Evolutionary conservation across 352 stramenopile genomes (phyloP).

Genomic region (Phytophthora pinifolia): DNA sequence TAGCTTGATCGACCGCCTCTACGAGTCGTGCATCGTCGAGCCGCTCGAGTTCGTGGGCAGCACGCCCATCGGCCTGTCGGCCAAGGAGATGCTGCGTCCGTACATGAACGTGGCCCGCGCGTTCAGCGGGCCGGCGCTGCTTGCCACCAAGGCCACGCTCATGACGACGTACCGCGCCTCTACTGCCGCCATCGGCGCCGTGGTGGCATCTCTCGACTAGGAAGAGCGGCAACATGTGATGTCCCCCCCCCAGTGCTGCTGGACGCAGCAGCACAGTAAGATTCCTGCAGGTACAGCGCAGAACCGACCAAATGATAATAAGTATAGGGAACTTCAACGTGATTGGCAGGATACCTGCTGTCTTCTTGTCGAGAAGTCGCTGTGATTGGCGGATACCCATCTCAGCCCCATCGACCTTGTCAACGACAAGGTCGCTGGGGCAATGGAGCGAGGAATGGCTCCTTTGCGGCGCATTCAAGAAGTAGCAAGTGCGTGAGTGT

Average conservation of each 20-base stretch:
- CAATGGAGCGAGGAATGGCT: neutral
- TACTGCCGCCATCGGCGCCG: slow-evolving; percentile 62
- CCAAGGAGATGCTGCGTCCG: slow-evolving; percentile 51
- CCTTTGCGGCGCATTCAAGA: neutral
- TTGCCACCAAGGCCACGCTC: slow-evolving; percentile 63
- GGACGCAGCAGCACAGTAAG: too few species aligned
- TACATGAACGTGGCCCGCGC: slow-evolving; percentile 71
- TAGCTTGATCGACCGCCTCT: slow-evolving; percentile 69
- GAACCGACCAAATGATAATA: neutral
- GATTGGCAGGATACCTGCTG: too few species aligned
- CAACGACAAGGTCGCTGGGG: slow-evolving; percentile 16
- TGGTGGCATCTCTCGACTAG: slow-evolving; percentile 66
- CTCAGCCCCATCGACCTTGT: too few species aligned
- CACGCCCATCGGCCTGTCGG: slow-evolving; percentile 65
- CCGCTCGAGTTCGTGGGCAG: slow-evolving; percentile 69
- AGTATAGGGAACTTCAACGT: slow-evolving; percentile 5
- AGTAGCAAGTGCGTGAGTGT: too few species aligned
- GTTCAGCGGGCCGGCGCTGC: slow-evolving; percentile 70
- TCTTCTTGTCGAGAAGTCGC: too few species aligned
- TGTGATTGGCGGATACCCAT: slow-evolving; percentile 19
- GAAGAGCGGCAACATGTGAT: slow-evolving; percentile 7
- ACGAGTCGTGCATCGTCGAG: slow-evolving; percentile 64
- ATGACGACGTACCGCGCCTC: slow-evolving; percentile 74
- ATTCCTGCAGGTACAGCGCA: too few species aligned
- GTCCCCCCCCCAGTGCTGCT: neutral